Percentiles rank a stretch among this genome's conserved stretches.
These are phyloP conservation scores for Annona squamosa DNA, from an alignment of 164 flowering plant genomes.

Conservation along the genomic window DNA sequence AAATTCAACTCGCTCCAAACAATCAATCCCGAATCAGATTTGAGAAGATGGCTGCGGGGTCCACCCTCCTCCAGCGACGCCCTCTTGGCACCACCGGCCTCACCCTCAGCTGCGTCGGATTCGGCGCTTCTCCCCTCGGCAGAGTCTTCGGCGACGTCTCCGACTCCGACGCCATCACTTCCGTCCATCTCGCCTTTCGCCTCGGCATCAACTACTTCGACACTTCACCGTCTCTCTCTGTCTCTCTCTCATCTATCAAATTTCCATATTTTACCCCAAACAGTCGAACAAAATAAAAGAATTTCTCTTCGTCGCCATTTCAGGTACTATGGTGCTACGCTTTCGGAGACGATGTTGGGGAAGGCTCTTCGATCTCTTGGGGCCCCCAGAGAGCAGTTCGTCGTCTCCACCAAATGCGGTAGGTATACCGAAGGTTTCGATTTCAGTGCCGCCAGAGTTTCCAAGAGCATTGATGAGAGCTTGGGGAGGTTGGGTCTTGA, in stretches of 20 bases:
- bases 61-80: constrained; percentile 40
- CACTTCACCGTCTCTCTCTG: constrained; percentile 68
- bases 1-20: no score
- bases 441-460: constrained; percentile 91
- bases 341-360: constrained; percentile 83
- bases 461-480: constrained; percentile 88
- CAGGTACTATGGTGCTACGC: constrained; percentile 85
- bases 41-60: not conserved
- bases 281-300: no score
- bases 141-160: constrained; percentile 72
- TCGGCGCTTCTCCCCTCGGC: constrained; percentile 98
- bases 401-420: constrained; percentile 93
- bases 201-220: constrained; percentile 97
- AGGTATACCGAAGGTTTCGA: constrained; percentile 81
- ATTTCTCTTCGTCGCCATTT: not conserved
- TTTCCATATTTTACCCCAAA: not conserved
- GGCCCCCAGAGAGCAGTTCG: constrained; percentile 57
- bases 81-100: constrained; percentile 79
- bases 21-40: no score
- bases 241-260: not conserved
- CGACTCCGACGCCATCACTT: constrained; percentile 60
- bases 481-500: constrained; percentile 81
- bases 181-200: constrained; percentile 67
- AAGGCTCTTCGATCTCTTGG: constrained; percentile 62
- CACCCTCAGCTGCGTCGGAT: constrained; percentile 72